Percentiles rank a stretch among this genome's conserved stretches.
Conservation (phyloP, 192 early-diverging fungal species). For the Backusella mclennaniae region DNA sequence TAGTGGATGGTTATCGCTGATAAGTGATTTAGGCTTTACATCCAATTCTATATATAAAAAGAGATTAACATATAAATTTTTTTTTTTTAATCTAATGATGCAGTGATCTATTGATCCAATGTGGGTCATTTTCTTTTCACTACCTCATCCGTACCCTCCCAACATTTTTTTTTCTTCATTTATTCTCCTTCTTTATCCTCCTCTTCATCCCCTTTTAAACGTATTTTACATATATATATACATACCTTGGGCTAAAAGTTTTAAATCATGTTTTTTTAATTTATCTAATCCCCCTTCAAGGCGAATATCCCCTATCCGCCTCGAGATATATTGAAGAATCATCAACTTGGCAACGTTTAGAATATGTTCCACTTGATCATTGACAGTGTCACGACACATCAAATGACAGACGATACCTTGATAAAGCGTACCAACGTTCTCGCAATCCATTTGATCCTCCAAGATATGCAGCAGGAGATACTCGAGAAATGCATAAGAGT, state of each 20-base stretch:
- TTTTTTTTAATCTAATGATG: background rate
- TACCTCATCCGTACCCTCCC: background rate
- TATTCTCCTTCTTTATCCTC: background rate
- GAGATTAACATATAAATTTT: background rate
- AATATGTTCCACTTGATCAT: constrained; percentile 12
- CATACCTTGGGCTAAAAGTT: constrained; percentile 5
- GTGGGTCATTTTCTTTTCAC: background rate
- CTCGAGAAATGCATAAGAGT: constrained; percentile 27
- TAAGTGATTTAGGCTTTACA: constrained; percentile 1
- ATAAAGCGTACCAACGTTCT: constrained; percentile 24
- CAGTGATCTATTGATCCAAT: background rate
- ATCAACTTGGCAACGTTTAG: constrained; percentile 11
- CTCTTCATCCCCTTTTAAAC: background rate
- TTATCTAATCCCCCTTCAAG: constrained; percentile 14
- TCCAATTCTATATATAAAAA: constrained; percentile 5
- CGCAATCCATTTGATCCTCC: constrained; percentile 27
- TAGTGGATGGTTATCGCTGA: constrained; percentile 8
- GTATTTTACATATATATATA: background rate
- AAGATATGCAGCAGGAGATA: constrained; percentile 21
- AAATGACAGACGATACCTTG: constrained; percentile 25
- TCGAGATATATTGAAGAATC: background rate
- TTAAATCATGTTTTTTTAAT: constrained; percentile 3
- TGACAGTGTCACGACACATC: constrained; percentile 19
- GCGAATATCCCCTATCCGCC: constrained; percentile 8
- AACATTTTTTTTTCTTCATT: background rate